Percentiles rank a stretch among this genome's conserved stretches.
These are phyloP conservation scores for Thuidium tamariscinum DNA, from an alignment of 225 moss, liverwort and hornwort species.

Conservation along the genomic window DNA sequence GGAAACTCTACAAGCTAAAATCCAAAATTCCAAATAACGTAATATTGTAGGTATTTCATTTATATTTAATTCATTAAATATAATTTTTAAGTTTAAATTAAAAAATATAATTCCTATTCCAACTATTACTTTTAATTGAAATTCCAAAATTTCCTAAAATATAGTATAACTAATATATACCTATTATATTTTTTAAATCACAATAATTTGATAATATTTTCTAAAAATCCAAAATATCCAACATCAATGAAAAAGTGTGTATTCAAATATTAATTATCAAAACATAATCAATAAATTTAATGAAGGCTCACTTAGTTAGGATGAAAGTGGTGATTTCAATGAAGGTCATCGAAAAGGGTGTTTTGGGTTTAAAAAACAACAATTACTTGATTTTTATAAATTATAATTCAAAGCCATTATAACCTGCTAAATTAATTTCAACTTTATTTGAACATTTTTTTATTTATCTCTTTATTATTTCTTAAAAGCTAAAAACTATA, in stretches of 20 bases:
- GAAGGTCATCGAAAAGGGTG: not conserved
- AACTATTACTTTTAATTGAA: no score
- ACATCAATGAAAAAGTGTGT: accelerated
- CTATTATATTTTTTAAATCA: not conserved
- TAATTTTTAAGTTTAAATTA: not conserved
- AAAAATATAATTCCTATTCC: not conserved
- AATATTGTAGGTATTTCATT: not conserved
- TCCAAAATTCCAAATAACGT: not conserved
- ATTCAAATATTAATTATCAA: not conserved
- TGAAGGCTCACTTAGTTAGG: not conserved
- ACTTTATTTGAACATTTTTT: not conserved
- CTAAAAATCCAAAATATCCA: not conserved
- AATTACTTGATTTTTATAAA: not conserved
- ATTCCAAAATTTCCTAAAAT: not conserved
- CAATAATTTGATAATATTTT: not conserved
- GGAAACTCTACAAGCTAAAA: no score
- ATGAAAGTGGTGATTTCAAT: not conserved
- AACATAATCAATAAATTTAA: not conserved
- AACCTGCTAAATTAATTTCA: accelerated
- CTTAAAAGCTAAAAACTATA: no score
- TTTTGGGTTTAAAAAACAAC: not conserved
- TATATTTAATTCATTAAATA: not conserved
- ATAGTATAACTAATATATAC: not conserved
- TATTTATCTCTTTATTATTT: not conserved
- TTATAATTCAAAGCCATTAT: accelerated